Base-by-base conservation (phyloP, 768 basidiomycete species). In the Daedaleopsis sinensis region DNA sequence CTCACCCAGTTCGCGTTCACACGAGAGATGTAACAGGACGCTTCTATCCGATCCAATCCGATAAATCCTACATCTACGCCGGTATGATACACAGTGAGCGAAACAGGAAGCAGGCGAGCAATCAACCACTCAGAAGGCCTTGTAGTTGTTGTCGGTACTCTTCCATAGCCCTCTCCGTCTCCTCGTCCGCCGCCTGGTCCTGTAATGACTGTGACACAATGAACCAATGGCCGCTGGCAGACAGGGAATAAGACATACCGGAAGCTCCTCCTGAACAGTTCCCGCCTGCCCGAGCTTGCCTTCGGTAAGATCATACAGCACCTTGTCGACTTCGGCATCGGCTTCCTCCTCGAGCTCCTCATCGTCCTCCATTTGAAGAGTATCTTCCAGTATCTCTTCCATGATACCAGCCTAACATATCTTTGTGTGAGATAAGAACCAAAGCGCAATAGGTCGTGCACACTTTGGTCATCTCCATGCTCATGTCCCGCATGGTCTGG, bases 391-490 rank as follows among this genome's bases (percentile, higher is more conserved):
- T 97, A 98, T 98, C 73, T 99, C 97, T 67, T 94, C 93, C 86
- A 98, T 88, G 63, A 99, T 93, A 2, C 97, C 97, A 37, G 95
- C 94, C 96, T 98, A 66, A 32, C 11, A 46, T 35, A 6, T 44
- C 37, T 19, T 38, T 32, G 56, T 23, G 32, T 13, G 24, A 32
- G 42, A 38, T 37, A 10, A 36, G 48, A 12, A 19, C 3, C 0
- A 8, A 19, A 10, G 38, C 32, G 58, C 12, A 42, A 27, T 42
- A 27, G 15, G 32, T 35, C 18, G 16, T 8, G 56, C 79, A 43
- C 66, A 90, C 96, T 85, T 98, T 98, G 63, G 93, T 98, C 97
- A 98, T 98, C 76, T 99, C 97, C 90, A 96, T 94, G 68, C 91
- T 94, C 94, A 99, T 96, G 70, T 97, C 91, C 38, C 94, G 85